phyloP scores from a whole-genome alignment of 108 stramenopile genomes.

The Skeletonema tropicum region DNA sequence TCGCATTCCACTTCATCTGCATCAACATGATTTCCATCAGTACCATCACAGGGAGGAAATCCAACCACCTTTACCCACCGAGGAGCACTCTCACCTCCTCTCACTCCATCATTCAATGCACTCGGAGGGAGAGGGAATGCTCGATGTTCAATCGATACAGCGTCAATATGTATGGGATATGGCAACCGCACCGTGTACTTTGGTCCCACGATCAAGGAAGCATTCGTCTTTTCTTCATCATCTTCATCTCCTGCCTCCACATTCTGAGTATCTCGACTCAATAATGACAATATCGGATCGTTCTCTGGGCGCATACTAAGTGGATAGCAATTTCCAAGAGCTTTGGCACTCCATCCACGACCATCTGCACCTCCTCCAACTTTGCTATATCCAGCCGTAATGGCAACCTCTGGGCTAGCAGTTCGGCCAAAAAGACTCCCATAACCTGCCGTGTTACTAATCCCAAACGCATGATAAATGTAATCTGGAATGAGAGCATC shows the following conservation, averaged over 20 bases:
- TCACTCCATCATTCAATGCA: constrained; percentile 7
- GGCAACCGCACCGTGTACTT: constrained; percentile 55
- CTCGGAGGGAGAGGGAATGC: constrained; percentile 33
- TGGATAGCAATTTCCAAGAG: constrained; percentile 36
- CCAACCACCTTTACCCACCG: constrained; percentile 62
- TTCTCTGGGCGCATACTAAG: constrained; percentile 40
- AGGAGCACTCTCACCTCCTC: constrained; percentile 60
- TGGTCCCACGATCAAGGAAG: constrained; percentile 21
- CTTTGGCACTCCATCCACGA: constrained; percentile 21
- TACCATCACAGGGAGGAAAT: constrained; percentile 61
- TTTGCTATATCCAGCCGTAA: constrained; percentile 14
- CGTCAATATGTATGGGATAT: constrained; percentile 56
- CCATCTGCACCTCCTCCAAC: background rate
- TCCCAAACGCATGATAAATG: constrained; percentile 55
- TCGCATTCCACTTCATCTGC: constrained; percentile 34
- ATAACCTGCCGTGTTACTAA: constrained; percentile 14
- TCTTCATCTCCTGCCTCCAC: background rate
- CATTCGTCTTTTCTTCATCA: background rate
- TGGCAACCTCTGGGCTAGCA: constrained; percentile 43
- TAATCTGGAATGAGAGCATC: constrained; percentile 56
- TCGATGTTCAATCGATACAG: constrained; percentile 73
- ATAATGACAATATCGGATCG: constrained; percentile 25
- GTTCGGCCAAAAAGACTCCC: no score
- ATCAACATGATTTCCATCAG: constrained; percentile 2
- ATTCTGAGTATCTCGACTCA: constrained; percentile 1